Evolutionary conservation across 148 eudicot species (phyloP).

Genomic region (Cornus suecica): DNA sequence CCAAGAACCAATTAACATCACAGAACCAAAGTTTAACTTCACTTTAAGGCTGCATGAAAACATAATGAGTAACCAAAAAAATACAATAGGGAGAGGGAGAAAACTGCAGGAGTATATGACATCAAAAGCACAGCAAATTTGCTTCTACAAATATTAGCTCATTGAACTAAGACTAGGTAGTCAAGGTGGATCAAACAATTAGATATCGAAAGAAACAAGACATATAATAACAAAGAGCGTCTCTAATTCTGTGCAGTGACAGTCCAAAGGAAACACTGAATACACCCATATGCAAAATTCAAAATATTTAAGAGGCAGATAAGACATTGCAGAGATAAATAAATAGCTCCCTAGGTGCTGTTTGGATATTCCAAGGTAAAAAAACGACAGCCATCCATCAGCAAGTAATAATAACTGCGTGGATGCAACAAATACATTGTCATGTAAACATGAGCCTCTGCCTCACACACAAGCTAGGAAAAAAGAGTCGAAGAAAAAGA

Average conservation of each 20-base stretch:
- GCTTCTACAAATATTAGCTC: neutral
- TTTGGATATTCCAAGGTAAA: neutral
- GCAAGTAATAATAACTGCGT: neutral
- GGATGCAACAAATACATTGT: neutral
- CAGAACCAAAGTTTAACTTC: neutral
- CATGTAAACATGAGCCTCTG: neutral
- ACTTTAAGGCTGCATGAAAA: neutral
- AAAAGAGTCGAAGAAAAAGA: neutral
- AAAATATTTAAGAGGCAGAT: neutral
- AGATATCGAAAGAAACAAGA: neutral
- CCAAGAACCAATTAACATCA: too few species aligned
- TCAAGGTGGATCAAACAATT: neutral
- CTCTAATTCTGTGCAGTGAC: neutral
- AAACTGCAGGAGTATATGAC: neutral
- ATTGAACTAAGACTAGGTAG: neutral
- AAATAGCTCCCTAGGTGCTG: neutral
- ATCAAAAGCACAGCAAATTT: neutral
- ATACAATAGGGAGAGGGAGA: slow-evolving; percentile 3
- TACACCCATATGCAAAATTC: neutral
- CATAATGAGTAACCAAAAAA: neutral
- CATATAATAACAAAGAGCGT: neutral
- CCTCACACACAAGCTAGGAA: neutral
- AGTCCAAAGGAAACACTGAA: neutral
- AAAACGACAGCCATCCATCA: neutral
- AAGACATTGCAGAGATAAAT: neutral